Conservation (phyloP, 768 basidiomycete species). For the Tricholoma hemisulphureum region DNA sequence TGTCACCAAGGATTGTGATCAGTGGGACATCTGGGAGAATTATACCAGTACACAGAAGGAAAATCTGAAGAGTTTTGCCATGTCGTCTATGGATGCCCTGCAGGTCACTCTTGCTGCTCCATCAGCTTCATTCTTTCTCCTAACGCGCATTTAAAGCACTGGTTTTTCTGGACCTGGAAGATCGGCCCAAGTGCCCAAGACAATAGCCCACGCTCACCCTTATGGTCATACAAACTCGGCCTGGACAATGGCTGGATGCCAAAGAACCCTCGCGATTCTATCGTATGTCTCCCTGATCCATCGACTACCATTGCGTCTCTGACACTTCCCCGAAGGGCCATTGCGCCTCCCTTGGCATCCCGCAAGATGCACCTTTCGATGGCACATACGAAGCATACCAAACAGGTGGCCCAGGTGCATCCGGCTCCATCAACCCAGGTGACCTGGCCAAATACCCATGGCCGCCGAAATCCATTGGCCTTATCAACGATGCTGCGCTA, state of each 20-base stretch:
- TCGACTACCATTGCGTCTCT: too few relatives aligned
- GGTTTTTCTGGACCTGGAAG: too few relatives aligned
- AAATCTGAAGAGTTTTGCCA: constrained; percentile 52
- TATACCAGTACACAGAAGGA: constrained; percentile 44
- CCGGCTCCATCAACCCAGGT: constrained; percentile 52
- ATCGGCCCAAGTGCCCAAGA: too few relatives aligned
- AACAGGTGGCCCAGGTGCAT: constrained; percentile 54
- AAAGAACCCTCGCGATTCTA: neutral
- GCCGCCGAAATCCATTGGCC: constrained; percentile 54
- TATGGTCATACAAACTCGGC: constrained; percentile 44
- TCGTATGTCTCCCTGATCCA: constrained; percentile 53
- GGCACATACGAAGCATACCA: constrained; percentile 44
- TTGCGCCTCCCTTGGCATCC: too few relatives aligned
- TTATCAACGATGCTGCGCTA: constrained; percentile 36
- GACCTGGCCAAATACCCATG: constrained; percentile 40
- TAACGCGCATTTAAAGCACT: neutral
- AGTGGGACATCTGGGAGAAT: constrained; percentile 52
- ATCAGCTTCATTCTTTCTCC: neutral
- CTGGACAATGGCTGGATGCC: constrained; percentile 67
- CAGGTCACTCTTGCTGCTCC: constrained; percentile 12
- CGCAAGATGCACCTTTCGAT: constrained; percentile 21
- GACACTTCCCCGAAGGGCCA: too few relatives aligned
- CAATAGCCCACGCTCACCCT: too few relatives aligned
- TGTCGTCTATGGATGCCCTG: constrained; percentile 45
- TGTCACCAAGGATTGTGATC: constrained; percentile 22